These are phyloP conservation scores for Aspergillus baeticus DNA, from an alignment of 495 filamentous ascomycete species.

Conservation along the genomic window DNA sequence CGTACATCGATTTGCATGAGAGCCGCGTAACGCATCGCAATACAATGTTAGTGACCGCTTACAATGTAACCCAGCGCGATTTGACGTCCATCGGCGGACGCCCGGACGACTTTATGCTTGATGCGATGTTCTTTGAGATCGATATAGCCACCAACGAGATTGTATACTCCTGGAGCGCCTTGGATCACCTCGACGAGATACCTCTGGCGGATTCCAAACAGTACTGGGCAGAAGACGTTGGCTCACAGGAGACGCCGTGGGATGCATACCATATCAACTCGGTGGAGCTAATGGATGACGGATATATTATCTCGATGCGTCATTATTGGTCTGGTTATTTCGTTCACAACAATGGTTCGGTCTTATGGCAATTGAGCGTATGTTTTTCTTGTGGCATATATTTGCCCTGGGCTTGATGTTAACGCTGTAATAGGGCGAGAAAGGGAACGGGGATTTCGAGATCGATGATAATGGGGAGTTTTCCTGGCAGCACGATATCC, in stretches of 20 bases:
- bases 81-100: constrained; percentile 42
- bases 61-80: constrained; percentile 50
- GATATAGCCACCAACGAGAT: constrained; percentile 38
- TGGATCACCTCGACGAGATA: constrained; percentile 27
- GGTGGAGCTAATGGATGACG: constrained; percentile 32
- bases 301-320: constrained; percentile 39
- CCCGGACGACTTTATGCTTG: constrained; percentile 43
- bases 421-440: constrained; percentile 29
- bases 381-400: too few species aligned
- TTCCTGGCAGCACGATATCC: constrained; percentile 45
- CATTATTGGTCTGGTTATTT: constrained; percentile 38
- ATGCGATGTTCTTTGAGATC: constrained; percentile 47
- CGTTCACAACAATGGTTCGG: constrained; percentile 32
- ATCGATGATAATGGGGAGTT: constrained; percentile 38
- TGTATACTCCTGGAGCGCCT: constrained; percentile 32
- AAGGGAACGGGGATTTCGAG: constrained; percentile 43
- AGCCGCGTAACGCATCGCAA: constrained; percentile 45
- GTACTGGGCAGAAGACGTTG: constrained; percentile 20
- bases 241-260: constrained; percentile 30
- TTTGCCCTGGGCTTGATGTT: too few species aligned
- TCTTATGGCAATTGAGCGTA: constrained; percentile 38
- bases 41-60: constrained; percentile 55
- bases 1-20: constrained; percentile 47
- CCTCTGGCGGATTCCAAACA: constrained; percentile 23
- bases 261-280: constrained; percentile 46